Evolutionary conservation across 345 rosid species (phyloP), one percentile per base, ranked within the genome.

Genomic region (Pistacia vera): DNA sequence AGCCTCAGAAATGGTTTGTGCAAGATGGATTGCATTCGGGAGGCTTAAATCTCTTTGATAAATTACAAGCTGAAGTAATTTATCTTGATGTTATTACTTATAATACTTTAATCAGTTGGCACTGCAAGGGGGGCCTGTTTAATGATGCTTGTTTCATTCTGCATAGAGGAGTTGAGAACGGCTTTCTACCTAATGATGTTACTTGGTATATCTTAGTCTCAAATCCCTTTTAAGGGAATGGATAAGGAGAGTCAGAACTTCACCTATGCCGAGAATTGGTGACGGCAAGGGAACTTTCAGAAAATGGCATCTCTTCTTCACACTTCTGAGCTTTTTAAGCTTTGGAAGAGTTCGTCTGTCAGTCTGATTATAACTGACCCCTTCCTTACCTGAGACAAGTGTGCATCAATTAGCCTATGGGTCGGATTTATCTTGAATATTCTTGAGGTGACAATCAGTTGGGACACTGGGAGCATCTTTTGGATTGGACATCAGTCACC

Each of bases 1-100:
- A 93, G 86, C 82, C 79, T 95, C 65, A 89, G 93, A 22, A 90
- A 95, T 71, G 97, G 98, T 75, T 75, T 93, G 14, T 93, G 98
- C 79, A 89, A 82, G 77, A 83, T 59, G 9, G 88, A 91, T 63
- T 86, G 88, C 76, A 77, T 85, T 6, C 72, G 33, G 59, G 93
- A 93, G 82, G 98, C 94, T 55, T 89, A 70, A 81, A 78, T 78
- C 85, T 93, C 80, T 91, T 91, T 68, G 83, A 84, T 14, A 89
- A 85, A 80, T 80, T 95, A 62, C 83, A 84, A 63, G 74, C 17
- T 84, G 98, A 93, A 88, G 94, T 93, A 49, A 87, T 93, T 68
- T 46, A 73, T 75, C 95, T 97, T 5, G 97, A 93, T 85, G 81
- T 85, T 20, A 84, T 93, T 80, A 91, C 95, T 25, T 93, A 91